These are phyloP conservation scores for Globisporangium acanthophoron DNA, from an alignment of 352 stramenopile genomes.

Conservation along the genomic window DNA sequence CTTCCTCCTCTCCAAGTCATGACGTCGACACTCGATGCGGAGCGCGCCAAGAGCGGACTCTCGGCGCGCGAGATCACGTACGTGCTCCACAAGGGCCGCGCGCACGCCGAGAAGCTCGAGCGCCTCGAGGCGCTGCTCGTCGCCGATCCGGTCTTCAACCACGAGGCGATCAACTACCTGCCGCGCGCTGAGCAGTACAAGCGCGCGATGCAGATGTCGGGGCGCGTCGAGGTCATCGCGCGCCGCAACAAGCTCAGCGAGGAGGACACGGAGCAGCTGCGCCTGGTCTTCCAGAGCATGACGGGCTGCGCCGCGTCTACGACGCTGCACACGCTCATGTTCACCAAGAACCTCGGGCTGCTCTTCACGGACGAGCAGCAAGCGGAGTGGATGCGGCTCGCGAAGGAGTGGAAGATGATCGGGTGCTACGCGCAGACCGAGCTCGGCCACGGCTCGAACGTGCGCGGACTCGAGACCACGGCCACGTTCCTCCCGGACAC, in stretches of 20 bases:
- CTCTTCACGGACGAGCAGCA: conserved; percentile 56
- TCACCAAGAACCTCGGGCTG: conserved; percentile 55
- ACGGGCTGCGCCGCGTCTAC: conserved; percentile 34
- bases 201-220: conserved; percentile 49
- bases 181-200: conserved; percentile 59
- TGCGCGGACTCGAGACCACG: conserved; percentile 88
- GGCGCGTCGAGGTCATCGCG: conserved; percentile 49
- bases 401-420: conserved; percentile 57
- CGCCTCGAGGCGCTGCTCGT: conserved; percentile 54
- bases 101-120: conserved; percentile 46
- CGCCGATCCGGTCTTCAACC: conserved; percentile 26
- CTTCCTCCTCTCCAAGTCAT: no score
- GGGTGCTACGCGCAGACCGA: conserved; percentile 96
- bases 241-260: conserved; percentile 41
- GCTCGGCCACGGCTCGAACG: conserved; percentile 92
- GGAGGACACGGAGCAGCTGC: conserved; percentile 54
- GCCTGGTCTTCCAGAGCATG: conserved; percentile 43
- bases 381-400: conserved; percentile 49
- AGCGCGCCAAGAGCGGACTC: conserved; percentile 42
- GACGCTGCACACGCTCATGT: conserved; percentile 51
- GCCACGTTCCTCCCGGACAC: conserved; percentile 86
- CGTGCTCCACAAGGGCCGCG: conserved; percentile 52
- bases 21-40: conserved; percentile 14
- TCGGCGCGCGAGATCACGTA: conserved; percentile 50
- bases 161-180: conserved; percentile 16